A percentile compares a stretch with the other conserved stretches of the same genome.
These are phyloP conservation scores for Raffaelea arxii DNA, from an alignment of 2,329 filamentous ascomycete species.

Conservation along the genomic window DNA sequence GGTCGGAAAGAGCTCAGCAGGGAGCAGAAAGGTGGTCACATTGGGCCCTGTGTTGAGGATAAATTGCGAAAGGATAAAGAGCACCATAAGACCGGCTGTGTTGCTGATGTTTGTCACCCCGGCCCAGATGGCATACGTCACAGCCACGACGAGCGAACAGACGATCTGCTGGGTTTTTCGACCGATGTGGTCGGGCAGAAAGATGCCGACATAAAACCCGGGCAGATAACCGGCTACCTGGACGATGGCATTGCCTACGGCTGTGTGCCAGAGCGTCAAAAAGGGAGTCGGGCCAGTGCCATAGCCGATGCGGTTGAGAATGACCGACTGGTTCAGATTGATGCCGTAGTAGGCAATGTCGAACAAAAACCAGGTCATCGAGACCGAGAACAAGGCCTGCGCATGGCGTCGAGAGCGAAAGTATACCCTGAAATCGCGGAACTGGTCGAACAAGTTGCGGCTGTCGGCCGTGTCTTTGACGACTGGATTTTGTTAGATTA, in stretches of 20 bases:
- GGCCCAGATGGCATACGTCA: constrained; percentile 33
- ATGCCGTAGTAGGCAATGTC: constrained; percentile 45
- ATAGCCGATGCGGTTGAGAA: constrained; percentile 51
- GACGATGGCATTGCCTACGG: constrained; percentile 54
- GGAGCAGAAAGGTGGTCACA: constrained; percentile 42
- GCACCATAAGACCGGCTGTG: constrained; percentile 26
- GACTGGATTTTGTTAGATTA: neutral
- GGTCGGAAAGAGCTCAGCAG: constrained; percentile 33
- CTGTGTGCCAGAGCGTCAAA: constrained; percentile 46
- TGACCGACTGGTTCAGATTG: constrained; percentile 50
- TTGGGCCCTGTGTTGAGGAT: constrained; percentile 29
- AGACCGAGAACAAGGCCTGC: constrained; percentile 3
- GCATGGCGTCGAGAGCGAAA: constrained; percentile 3
- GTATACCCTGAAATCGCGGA: constrained; percentile 5
- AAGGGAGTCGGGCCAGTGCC: constrained; percentile 44
- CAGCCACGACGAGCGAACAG: constrained; percentile 33
- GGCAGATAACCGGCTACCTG: constrained; percentile 57
- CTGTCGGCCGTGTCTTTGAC: neutral
- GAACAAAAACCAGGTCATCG: constrained; percentile 3
- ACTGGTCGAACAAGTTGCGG: constrained; percentile 1
- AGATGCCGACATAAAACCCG: constrained; percentile 49
- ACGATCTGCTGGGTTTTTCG: constrained; percentile 51
- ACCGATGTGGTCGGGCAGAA: constrained; percentile 40
- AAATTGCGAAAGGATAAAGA: constrained; percentile 38
- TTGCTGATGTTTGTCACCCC: constrained; percentile 31